Percentiles rank a stretch among this genome's conserved stretches.
phyloP scores from a whole-genome alignment of 805 yeast species.

The Lachancea lanzarotensis region DNA sequence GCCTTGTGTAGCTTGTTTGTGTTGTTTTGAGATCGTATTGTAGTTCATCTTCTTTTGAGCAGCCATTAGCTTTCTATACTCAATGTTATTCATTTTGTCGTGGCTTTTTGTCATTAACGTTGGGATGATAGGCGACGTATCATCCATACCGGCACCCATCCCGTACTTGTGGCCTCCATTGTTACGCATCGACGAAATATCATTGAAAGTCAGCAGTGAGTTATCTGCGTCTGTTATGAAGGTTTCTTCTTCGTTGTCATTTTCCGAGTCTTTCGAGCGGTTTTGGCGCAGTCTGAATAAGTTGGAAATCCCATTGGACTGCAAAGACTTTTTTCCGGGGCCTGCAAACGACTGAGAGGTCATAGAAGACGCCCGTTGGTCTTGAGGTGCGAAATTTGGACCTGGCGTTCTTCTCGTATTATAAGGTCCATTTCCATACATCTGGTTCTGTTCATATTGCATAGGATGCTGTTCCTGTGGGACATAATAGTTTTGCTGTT shows the following conservation, averaged over 20 bases:
- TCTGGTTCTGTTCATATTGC: background rate
- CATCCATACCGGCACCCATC: constrained; percentile 36
- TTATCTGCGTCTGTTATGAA: constrained; percentile 30
- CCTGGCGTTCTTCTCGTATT: background rate
- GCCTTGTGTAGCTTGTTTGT: constrained; percentile 31
- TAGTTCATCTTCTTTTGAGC: constrained; percentile 56
- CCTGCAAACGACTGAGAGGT: constrained; percentile 1
- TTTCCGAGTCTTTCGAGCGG: constrained; percentile 15
- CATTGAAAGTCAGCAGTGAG: constrained; percentile 50
- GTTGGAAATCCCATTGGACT: constrained; percentile 2
- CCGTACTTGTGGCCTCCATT: constrained; percentile 57
- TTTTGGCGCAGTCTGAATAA: constrained; percentile 5
- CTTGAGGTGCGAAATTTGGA: background rate
- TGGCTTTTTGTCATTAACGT: constrained; percentile 41
- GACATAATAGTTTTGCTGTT: background rate
- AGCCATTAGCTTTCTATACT: constrained; percentile 64
- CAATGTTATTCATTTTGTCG: constrained; percentile 41
- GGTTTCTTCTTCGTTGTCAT: constrained; percentile 36
- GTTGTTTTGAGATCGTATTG: constrained; percentile 38
- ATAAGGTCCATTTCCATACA: background rate
- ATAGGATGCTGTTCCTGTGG: background rate
- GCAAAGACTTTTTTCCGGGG: constrained; percentile 3
- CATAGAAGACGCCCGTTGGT: constrained; percentile 1
- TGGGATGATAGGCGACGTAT: constrained; percentile 72
- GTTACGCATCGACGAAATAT: constrained; percentile 55